Conservation (phyloP, 331 rosid species). For the Quercus lobata region DNA sequence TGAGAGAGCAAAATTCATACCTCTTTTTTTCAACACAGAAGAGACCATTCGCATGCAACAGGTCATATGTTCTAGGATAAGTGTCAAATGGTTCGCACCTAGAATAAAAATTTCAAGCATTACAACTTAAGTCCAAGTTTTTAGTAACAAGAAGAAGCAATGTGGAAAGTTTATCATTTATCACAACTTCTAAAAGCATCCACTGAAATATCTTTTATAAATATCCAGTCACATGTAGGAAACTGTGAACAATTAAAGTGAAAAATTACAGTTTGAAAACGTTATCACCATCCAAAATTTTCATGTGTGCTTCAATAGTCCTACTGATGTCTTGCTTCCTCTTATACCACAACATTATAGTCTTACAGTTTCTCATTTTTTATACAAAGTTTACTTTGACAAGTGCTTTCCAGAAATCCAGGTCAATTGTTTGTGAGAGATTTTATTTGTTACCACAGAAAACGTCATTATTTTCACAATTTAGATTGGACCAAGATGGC, state of each 20-base stretch:
- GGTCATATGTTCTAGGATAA: conserved; percentile 88
- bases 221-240: not conserved
- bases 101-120: conserved; percentile 11
- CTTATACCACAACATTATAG: not conserved
- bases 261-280: not conserved
- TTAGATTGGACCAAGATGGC: not conserved
- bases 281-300: not conserved
- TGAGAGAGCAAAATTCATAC: conserved; percentile 25
- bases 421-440: not conserved
- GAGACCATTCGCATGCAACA: conserved; percentile 75
- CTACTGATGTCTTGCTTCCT: not conserved
- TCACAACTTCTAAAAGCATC: not conserved
- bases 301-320: not conserved
- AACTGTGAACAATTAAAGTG: not conserved
- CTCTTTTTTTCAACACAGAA: conserved; percentile 72
- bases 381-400: not conserved
- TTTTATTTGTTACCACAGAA: not conserved
- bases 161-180: not conserved
- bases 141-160: not conserved
- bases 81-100: conserved; percentile 98
- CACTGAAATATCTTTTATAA: not conserved
- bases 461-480: not conserved
- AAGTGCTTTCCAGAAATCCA: not conserved
- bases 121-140: not conserved
- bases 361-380: not conserved